A percentile compares a stretch with the other conserved stretches of the same genome.
These are phyloP conservation scores for Fusarium continuum DNA, from an alignment of 2,329 filamentous ascomycete species.

Conservation along the genomic window DNA sequence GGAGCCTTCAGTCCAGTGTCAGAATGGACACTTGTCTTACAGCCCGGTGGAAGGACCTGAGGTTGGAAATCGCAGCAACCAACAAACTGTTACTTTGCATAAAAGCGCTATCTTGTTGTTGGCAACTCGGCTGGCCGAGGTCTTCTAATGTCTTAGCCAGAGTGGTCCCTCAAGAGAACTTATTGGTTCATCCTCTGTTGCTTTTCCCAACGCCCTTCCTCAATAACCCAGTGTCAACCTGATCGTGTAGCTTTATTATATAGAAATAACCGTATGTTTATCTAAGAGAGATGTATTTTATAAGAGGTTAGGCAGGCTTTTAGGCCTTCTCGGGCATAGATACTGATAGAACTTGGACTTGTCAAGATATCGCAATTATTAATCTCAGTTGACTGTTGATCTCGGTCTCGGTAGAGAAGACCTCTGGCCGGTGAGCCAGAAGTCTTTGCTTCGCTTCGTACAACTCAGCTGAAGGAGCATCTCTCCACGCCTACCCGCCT, in stretches of 20 bases:
- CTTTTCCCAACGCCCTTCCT: background rate
- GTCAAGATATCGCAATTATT: too few species aligned
- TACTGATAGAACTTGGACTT: too few species aligned
- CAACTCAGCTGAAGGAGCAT: conserved; percentile 21
- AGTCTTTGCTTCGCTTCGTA: conserved; percentile 1
- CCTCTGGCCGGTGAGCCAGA: conserved; percentile 4
- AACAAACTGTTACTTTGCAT: conserved; percentile 20
- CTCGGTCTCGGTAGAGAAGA: too few species aligned
- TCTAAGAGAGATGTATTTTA: too few species aligned
- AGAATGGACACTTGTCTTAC: conserved; percentile 1
- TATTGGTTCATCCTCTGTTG: conserved; percentile 19
- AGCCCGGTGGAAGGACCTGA: background rate
- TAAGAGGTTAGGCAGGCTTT: too few species aligned
- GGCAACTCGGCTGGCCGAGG: background rate
- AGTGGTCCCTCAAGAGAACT: background rate
- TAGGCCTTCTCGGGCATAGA: too few species aligned
- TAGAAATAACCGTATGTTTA: too few species aligned
- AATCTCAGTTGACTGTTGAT: too few species aligned
- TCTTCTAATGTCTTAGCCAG: background rate
- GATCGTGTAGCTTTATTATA: too few species aligned
- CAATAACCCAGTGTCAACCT: too few species aligned
- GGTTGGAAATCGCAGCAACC: background rate
- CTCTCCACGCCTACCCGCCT: conserved; percentile 4
- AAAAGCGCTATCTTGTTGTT: background rate
- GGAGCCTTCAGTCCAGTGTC: background rate